phyloP scores from a whole-genome alignment of 306 rosid genomes.

The Quercus robur region DNA sequence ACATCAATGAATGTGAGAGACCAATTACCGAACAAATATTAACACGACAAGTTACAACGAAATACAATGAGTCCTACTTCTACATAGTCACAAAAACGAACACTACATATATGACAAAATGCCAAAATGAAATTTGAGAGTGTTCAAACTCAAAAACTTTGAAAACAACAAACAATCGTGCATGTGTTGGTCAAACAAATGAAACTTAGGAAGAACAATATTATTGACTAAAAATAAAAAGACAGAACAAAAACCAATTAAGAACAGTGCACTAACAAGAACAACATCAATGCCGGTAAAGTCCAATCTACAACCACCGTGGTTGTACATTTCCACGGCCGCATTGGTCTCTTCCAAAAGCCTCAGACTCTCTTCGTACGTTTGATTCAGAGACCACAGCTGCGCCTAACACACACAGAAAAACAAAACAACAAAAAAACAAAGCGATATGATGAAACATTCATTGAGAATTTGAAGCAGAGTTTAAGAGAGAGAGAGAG shows the following conservation, averaged over 20 bases:
- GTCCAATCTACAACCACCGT: conserved; percentile 66
- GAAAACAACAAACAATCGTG: not conserved
- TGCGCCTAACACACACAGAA: conserved; percentile 44
- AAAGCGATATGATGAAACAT: not conserved
- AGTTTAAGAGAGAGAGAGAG: not conserved
- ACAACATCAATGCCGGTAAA: conserved; percentile 57
- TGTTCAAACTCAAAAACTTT: not conserved
- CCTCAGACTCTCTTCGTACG: conserved; percentile 64
- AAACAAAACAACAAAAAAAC: not conserved
- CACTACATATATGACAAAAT: not conserved
- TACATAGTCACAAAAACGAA: not conserved
- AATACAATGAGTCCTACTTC: not conserved
- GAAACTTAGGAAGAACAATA: not conserved
- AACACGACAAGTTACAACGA: not conserved
- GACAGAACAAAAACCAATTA: not conserved
- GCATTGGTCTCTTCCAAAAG: conserved; percentile 88
- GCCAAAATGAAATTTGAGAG: not conserved
- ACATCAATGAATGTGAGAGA: no score
- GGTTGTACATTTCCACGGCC: conserved; percentile 80
- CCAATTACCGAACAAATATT: no score
- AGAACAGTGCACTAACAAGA: conserved; percentile 41
- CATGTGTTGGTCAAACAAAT: not conserved
- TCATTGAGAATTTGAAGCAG: not conserved
- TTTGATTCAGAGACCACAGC: conserved; percentile 60
- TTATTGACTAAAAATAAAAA: not conserved